phyloP scores from a whole-genome alignment of 805 yeast genomes.

The Aciculoconidium aculeatum region DNA sequence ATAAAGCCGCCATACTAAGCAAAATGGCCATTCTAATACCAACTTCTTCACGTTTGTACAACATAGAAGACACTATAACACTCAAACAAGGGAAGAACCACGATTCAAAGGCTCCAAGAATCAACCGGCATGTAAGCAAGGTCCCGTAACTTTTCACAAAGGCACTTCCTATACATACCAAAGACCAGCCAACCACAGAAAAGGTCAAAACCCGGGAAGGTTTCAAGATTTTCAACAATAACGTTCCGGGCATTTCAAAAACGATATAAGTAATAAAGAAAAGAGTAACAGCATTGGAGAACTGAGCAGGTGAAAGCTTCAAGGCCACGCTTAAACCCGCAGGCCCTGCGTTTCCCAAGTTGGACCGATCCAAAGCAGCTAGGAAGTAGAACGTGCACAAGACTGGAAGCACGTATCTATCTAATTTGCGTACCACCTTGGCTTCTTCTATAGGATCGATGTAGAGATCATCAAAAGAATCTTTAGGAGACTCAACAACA shows the following conservation, averaged over 20 bases:
- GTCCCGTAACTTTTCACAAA: slow-evolving; percentile 38
- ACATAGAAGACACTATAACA: slow-evolving; percentile 35
- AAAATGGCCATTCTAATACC: slow-evolving; percentile 25
- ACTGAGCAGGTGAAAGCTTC: slow-evolving; percentile 32
- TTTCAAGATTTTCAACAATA: slow-evolving; percentile 31
- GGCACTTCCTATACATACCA: slow-evolving; percentile 37
- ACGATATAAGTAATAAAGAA: slow-evolving; percentile 43
- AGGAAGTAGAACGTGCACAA: slow-evolving; percentile 38
- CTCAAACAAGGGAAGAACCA: slow-evolving; percentile 46
- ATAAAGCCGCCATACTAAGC: slow-evolving; percentile 47
- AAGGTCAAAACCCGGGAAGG: slow-evolving; percentile 22
- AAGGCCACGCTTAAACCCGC: slow-evolving; percentile 45
- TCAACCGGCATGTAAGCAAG: slow-evolving; percentile 40
- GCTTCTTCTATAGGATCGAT: slow-evolving; percentile 18
- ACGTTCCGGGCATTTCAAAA: slow-evolving; percentile 32
- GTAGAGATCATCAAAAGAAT: slow-evolving; percentile 7
- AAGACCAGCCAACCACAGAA: slow-evolving; percentile 31
- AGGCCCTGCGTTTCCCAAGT: slow-evolving; percentile 53
- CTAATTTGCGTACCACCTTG: slow-evolving; percentile 37
- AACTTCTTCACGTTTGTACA: slow-evolving; percentile 12
- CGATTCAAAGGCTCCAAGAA: slow-evolving; percentile 49
- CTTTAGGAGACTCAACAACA: too few relatives aligned
- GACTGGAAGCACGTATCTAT: slow-evolving; percentile 37
- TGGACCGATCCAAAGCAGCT: slow-evolving; percentile 48
- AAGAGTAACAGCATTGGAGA: slow-evolving; percentile 39